Evolutionary conservation across 2,329 filamentous ascomycete genomes (phyloP).

Genomic region (Cercospora sp.): DNA sequence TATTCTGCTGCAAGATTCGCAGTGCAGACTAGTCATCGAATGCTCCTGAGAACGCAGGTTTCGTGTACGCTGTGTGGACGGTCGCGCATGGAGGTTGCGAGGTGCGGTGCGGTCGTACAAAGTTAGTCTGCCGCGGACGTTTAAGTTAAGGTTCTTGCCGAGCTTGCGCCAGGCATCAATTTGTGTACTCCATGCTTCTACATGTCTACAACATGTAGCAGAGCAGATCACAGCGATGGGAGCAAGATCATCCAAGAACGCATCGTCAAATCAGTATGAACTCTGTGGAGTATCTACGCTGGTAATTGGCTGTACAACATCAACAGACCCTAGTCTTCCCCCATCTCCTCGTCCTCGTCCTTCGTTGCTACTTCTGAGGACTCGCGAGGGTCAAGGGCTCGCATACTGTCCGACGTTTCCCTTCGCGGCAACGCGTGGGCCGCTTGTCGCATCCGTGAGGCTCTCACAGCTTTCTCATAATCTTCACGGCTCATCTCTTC

Average conservation of each 20-base stretch:
- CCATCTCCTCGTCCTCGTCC: conserved; percentile 25
- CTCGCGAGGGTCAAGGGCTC: conserved; percentile 21
- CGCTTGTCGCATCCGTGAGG: conserved; percentile 13
- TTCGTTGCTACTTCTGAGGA: neutral
- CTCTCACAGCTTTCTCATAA: conserved; percentile 25
- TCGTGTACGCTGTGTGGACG: neutral
- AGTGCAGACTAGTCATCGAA: neutral
- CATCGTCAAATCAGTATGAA: neutral
- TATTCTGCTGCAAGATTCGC: neutral
- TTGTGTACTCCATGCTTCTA: too few species aligned
- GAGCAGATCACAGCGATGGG: neutral
- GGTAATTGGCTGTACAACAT: neutral
- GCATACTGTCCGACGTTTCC: conserved; percentile 28
- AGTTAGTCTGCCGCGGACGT: neutral
- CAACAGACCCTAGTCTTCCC: neutral
- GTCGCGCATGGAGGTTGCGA: neutral
- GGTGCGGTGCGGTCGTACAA: neutral
- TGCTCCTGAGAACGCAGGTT: neutral
- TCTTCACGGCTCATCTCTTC: conserved; percentile 25
- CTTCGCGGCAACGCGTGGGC: conserved; percentile 17
- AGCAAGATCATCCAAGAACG: neutral
- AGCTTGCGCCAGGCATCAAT: neutral
- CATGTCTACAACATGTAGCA: too few species aligned
- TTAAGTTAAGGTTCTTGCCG: neutral
- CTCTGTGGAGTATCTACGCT: conserved; percentile 11